phyloP scores from a whole-genome alignment of 345 rosid species.

The Salix udensis region DNA sequence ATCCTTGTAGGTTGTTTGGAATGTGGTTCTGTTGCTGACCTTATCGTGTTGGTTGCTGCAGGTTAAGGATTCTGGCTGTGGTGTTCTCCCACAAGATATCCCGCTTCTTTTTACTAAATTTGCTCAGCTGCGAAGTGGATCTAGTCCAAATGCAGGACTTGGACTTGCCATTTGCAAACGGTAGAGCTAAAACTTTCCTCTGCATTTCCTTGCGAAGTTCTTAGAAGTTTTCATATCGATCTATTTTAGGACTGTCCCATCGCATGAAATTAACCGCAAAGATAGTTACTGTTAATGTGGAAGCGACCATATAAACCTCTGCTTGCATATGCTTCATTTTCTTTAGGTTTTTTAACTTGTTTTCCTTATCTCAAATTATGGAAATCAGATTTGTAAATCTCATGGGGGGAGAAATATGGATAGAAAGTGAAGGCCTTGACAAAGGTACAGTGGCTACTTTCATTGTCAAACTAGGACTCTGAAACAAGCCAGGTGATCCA shows the following conservation, averaged over 20 bases:
- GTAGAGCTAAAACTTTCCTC: slow-evolving; percentile 35
- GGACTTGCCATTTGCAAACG: slow-evolving; percentile 92
- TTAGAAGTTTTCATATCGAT: background rate
- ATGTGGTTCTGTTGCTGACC: slow-evolving; percentile 2
- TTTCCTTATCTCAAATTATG: slow-evolving; percentile 8
- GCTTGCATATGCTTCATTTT: background rate
- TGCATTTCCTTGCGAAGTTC: background rate
- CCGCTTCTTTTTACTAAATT: slow-evolving; percentile 66
- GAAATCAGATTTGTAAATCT: slow-evolving; percentile 69
- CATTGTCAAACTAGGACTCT: slow-evolving; percentile 60
- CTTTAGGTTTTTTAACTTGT: background rate
- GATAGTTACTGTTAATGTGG: too few relatives aligned
- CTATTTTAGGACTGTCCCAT: background rate
- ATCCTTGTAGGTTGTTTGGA: background rate
- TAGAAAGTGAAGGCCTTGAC: slow-evolving; percentile 76
- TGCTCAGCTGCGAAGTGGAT: slow-evolving; percentile 50
- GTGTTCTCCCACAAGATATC: slow-evolving; percentile 68
- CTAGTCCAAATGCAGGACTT: slow-evolving; percentile 60
- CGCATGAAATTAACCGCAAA: background rate
- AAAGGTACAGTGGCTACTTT: slow-evolving; percentile 70
- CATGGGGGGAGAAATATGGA: slow-evolving; percentile 92
- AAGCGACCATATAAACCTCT: too few relatives aligned
- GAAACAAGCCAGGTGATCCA: slow-evolving; percentile 39
- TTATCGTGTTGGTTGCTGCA: slow-evolving; percentile 24
- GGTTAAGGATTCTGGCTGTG: slow-evolving; percentile 93